These are phyloP conservation scores for Macadamia integrifolia DNA, from an alignment of 164 flowering plant genomes.

Conservation along the genomic window DNA sequence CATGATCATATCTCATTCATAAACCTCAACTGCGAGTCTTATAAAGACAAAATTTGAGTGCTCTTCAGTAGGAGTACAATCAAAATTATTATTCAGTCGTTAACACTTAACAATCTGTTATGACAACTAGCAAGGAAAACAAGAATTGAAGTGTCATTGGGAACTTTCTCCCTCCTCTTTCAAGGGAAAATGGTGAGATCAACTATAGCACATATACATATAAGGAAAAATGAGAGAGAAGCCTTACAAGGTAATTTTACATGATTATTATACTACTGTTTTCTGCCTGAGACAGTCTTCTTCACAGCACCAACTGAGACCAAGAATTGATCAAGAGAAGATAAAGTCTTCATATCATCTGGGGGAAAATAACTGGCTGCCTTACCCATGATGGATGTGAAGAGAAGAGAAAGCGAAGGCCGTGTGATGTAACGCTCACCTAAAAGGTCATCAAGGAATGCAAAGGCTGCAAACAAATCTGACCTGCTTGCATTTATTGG, in stretches of 20 bases:
- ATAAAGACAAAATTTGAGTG: no score
- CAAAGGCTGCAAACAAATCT: slow-evolving; percentile 86
- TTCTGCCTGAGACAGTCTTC: slow-evolving; percentile 88
- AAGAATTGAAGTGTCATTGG: no score
- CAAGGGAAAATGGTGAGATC: no score
- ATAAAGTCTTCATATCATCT: slow-evolving; percentile 93
- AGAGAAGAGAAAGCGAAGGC: slow-evolving; percentile 69
- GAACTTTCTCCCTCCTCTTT: no score
- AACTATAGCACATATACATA: neutral
- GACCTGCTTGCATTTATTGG: slow-evolving; percentile 78
- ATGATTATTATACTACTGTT: slow-evolving; percentile 14
- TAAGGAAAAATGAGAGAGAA: neutral
- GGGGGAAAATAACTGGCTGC: slow-evolving; percentile 96
- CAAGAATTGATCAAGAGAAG: slow-evolving; percentile 87
- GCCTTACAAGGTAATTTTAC: neutral
- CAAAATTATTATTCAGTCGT: no score
- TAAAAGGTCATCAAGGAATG: slow-evolving; percentile 82
- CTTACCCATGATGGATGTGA: slow-evolving; percentile 77
- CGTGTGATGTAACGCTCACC: slow-evolving; percentile 63
- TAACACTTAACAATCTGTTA: no score
- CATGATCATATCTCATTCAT: no score
- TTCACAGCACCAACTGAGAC: slow-evolving; percentile 91
- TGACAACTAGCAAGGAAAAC: no score
- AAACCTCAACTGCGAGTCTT: no score
- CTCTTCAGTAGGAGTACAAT: no score